Evolutionary conservation across 768 basidiomycete species (phyloP).

Genomic region (Holtermannia corniformis): DNA sequence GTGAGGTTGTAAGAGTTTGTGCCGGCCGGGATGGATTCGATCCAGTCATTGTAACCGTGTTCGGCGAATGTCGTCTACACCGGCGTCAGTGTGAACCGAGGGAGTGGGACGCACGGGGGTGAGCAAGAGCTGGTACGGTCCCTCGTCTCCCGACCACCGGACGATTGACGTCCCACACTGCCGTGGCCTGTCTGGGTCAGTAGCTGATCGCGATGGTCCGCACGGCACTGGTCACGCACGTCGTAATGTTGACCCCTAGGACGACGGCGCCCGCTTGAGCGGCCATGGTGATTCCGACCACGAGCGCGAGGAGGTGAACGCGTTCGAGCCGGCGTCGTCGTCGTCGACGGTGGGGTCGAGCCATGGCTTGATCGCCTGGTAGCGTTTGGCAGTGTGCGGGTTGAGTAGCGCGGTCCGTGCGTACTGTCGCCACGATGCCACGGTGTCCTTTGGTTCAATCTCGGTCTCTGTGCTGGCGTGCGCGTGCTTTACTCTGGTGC

Average conservation of each 20-base stretch:
- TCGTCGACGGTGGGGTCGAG: no score
- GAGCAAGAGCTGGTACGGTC: constrained; percentile 32
- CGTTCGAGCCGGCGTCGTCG: no score
- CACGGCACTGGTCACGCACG: constrained; percentile 11
- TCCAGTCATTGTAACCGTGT: constrained; percentile 37
- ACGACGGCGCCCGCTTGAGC: no score
- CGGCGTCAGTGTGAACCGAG: background rate
- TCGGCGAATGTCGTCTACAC: constrained; percentile 20
- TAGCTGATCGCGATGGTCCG: background rate
- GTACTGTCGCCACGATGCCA: no score
- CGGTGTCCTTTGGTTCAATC: no score
- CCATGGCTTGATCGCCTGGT: no score
- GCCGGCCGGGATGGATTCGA: constrained; percentile 17
- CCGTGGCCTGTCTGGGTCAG: constrained; percentile 5
- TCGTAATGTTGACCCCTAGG: constrained; percentile 16
- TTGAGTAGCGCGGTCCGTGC: no score
- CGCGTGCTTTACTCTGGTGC: no score
- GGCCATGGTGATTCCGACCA: no score
- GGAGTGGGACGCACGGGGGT: constrained; percentile 22
- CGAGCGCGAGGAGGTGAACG: no score
- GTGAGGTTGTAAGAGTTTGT: constrained; percentile 15
- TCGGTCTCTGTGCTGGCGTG: no score
- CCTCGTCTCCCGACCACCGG: constrained; percentile 31
- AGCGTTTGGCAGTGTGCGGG: no score
- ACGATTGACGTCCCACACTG: constrained; percentile 20